Conservation (phyloP, 345 rosid species). For the Geranium brycei region DNA sequence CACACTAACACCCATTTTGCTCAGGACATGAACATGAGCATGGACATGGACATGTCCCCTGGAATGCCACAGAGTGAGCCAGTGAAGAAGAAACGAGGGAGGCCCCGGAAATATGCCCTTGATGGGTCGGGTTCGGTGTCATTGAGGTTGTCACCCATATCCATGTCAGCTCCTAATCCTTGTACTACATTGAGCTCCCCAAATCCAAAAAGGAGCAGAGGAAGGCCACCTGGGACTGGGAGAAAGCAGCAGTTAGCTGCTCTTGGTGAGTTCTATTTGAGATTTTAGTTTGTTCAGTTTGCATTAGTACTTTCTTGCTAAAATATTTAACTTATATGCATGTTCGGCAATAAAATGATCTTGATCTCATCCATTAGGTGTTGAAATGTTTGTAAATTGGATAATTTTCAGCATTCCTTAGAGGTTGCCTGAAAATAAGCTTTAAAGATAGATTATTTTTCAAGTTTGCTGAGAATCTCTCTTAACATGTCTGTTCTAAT, state of each 20-base stretch:
- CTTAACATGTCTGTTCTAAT: neutral
- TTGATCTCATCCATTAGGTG: neutral
- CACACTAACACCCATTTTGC: slow-evolving; percentile 29
- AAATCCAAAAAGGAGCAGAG: slow-evolving; percentile 47
- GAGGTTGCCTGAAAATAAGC: neutral
- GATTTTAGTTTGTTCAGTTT: slow-evolving; percentile 1
- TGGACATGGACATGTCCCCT: slow-evolving; percentile 35
- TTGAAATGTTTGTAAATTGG: neutral
- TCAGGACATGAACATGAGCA: slow-evolving; percentile 45
- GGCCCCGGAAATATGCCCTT: slow-evolving; percentile 86
- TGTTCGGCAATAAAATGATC: neutral
- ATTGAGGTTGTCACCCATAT: slow-evolving; percentile 63
- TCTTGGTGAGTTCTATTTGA: slow-evolving; percentile 46
- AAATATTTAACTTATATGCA: slow-evolving; percentile 1
- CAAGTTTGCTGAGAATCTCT: neutral
- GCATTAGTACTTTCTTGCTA: neutral
- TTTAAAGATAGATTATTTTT: neutral
- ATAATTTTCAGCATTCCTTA: neutral
- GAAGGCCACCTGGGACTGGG: slow-evolving; percentile 96
- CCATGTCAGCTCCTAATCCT: slow-evolving; percentile 45
- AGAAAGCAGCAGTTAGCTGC: slow-evolving; percentile 87
- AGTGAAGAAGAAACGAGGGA: slow-evolving; percentile 88
- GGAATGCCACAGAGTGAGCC: slow-evolving; percentile 34
- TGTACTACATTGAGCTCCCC: slow-evolving; percentile 44
- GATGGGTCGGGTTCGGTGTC: slow-evolving; percentile 60